Evolutionary conservation across 257 asterid genomes (phyloP), one percentile per base, ranked within the genome.

Genomic region (Linderniella brevidens): DNA sequence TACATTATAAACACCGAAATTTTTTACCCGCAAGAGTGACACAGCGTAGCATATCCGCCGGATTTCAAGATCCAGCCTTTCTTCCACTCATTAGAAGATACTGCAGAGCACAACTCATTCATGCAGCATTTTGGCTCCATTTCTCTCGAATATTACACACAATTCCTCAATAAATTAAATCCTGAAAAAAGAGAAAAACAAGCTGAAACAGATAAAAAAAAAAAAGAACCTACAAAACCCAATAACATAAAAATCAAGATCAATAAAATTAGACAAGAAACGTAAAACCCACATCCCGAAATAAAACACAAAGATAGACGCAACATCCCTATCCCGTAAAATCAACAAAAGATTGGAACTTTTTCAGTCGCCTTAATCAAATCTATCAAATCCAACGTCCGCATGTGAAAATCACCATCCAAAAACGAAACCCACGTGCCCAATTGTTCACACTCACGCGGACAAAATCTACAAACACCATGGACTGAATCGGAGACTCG

Each of bases 61-160:
- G 88, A 82, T 76, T 79, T 85, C 76, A 85, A 67, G 73, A 55
- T 66, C 99, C 99, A 90, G 9, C 96, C 99, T 51, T 68, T 73
- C 77, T 79, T 90, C 88, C 74, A 79, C 41, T 77, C 94, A 17
- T 73, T 61, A 74, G 94, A 66, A 83, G 93, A 58, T 86, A 87
- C 73, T 8, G 64, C 61, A 32, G 83, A 74, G 73, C 99, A 90
- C 38, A 20, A 50, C 69, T 79, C 86, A 50, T 82, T 90, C 96
- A 82, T 82, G 86, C 99, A 90, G 69, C 61, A 71, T 65, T 64
- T 77, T 44, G 88, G 61, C 73, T 82, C 92, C 99, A 90, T 90
- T 69, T 52, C 56, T 63, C 63, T 50, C 55, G 19, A 8, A 58
- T 61, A 43, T 52, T 64, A 48, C 42, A 51, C 47, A 14, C 41